Conservation (phyloP, 169 alveolate genomes). For the Amoebophrya sp. region DNA sequence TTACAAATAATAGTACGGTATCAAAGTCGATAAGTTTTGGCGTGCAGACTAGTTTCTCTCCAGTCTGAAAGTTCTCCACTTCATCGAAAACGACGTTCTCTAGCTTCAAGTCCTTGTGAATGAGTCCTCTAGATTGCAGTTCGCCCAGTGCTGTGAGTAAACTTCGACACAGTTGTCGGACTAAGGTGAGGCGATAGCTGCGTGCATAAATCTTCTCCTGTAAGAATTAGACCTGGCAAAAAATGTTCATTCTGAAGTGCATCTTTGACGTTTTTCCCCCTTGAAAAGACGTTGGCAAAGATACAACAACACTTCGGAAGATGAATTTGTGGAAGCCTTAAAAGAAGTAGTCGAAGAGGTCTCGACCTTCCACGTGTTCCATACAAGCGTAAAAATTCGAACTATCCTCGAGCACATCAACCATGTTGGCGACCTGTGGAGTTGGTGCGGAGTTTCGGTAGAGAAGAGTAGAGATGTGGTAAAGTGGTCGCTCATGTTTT, state of each 20-base stretch:
- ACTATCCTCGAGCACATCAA: not conserved
- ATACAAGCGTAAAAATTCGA: not conserved
- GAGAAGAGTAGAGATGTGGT: no score
- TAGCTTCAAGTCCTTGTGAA: not conserved
- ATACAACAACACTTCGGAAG: no score
- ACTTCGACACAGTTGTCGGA: not conserved
- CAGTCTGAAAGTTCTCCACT: not conserved
- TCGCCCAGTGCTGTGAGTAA: not conserved
- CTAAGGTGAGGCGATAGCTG: not conserved
- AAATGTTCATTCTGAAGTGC: no score
- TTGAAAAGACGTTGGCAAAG: no score
- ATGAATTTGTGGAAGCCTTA: no score
- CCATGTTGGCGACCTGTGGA: not conserved
- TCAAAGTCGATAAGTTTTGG: conserved; percentile 2
- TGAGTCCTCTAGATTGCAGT: not conserved
- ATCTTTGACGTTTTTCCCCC: no score
- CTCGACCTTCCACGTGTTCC: conserved; percentile 21
- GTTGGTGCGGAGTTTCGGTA: no score
- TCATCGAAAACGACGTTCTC: conserved; percentile 20
- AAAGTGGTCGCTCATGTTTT: no score
- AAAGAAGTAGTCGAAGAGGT: not conserved
- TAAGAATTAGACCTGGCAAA: no score
- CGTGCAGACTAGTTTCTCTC: not conserved
- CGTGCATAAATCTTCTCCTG: conserved; percentile 14
- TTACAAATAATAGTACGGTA: no score